phyloP scores from a whole-genome alignment of 2,329 filamentous ascomycete species.

The Nannizziopsis barbatae region DNA sequence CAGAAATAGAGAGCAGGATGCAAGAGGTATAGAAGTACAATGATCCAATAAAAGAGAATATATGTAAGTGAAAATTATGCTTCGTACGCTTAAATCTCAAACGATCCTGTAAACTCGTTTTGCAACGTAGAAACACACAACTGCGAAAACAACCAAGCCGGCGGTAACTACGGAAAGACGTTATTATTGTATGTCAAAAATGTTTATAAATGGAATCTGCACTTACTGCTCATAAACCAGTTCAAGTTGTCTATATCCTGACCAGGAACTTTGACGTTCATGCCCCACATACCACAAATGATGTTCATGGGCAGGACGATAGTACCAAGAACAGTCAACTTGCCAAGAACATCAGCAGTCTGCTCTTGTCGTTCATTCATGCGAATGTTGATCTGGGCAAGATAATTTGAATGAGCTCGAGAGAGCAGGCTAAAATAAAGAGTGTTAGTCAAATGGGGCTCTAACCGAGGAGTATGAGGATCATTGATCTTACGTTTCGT shows the following conservation, averaged over 20 bases:
- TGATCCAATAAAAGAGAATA: no score
- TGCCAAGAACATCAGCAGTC: conserved; percentile 88
- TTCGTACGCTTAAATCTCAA: conserved; percentile 26
- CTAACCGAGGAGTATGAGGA: neutral
- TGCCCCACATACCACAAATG: conserved; percentile 95
- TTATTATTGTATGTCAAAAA: conserved; percentile 18
- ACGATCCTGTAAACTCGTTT: conserved; percentile 77
- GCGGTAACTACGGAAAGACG: conserved; percentile 45
- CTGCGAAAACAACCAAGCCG: conserved; percentile 65
- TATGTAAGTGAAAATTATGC: no score
- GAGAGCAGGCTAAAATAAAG: conserved; percentile 58
- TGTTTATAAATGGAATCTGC: neutral
- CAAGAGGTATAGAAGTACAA: no score
- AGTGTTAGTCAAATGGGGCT: conserved; percentile 13
- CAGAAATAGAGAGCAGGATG: no score
- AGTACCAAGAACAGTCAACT: conserved; percentile 87
- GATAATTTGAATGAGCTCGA: conserved; percentile 87
- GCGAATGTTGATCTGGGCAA: conserved; percentile 97
- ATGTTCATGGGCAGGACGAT: conserved; percentile 99
- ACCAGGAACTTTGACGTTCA: conserved; percentile 95
- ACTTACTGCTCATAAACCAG: conserved; percentile 57
- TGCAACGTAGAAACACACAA: conserved; percentile 67
- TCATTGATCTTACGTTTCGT: conserved; percentile 68
- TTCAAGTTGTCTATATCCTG: conserved; percentile 68
- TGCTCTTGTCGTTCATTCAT: conserved; percentile 98